Percentiles rank a stretch among this genome's conserved stretches.
These are phyloP conservation scores for Colletotrichum abscissum DNA, from an alignment of 2,329 filamentous ascomycete species.

Conservation along the genomic window DNA sequence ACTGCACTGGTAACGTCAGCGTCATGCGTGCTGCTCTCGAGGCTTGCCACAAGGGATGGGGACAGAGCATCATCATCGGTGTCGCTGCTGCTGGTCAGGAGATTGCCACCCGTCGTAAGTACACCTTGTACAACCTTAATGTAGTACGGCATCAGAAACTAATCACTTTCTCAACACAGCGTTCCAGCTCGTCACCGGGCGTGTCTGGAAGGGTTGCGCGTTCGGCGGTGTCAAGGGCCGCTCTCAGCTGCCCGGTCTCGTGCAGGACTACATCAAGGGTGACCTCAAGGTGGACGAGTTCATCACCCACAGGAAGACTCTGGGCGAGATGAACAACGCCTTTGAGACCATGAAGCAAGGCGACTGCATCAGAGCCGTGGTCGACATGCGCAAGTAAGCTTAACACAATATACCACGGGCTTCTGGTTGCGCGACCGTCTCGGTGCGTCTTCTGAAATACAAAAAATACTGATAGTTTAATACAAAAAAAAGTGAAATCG, in stretches of 20 bases:
- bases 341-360: constrained; percentile 96
- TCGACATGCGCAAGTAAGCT: constrained; percentile 66
- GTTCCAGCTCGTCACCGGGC: constrained; percentile 98
- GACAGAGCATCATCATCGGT: constrained; percentile 96
- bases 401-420: constrained; percentile 2
- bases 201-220: constrained; percentile 97
- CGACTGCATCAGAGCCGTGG: constrained; percentile 96
- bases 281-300: constrained; percentile 98
- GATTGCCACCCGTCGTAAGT: constrained; percentile 91
- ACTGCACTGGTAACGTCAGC: constrained; percentile 96
- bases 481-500: constrained; percentile 34
- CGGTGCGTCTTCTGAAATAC: constrained; percentile 8
- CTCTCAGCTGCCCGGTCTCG: constrained; percentile 87
- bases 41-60: constrained; percentile 99
- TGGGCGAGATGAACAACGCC: constrained; percentile 87
- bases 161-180: constrained; percentile 61
- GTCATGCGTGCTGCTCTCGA: constrained; percentile 97
- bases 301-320: constrained; percentile 92
- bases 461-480: constrained; percentile 35
- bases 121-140: constrained; percentile 3
- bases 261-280: constrained; percentile 89
- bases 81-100: constrained; percentile 97
- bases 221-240: constrained; percentile 99
- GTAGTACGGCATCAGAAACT: neutral
- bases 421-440: constrained; percentile 21